Percentiles rank a stretch among this genome's conserved stretches.
phyloP scores from a whole-genome alignment of 148 eudicot species.

The Rheum nobile region DNA sequence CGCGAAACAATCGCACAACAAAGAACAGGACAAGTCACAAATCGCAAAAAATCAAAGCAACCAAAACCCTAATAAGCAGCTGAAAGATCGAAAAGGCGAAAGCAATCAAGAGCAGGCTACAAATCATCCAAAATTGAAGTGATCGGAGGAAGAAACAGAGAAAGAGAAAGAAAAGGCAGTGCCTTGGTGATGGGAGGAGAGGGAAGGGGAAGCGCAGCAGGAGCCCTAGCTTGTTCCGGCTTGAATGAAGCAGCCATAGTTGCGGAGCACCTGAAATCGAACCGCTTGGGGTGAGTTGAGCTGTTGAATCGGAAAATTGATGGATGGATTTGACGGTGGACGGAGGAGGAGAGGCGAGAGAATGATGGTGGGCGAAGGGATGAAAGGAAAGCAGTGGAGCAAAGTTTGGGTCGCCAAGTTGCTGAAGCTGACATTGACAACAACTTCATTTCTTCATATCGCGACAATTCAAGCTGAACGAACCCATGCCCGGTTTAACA shows the following conservation, averaged over 20 bases:
- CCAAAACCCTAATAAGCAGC: not conserved
- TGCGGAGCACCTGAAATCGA: conserved; percentile 12
- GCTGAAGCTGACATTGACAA: conserved; percentile 6
- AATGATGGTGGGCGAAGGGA: not conserved
- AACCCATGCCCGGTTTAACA: too few species aligned
- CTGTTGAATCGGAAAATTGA: not conserved
- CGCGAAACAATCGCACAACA: not conserved
- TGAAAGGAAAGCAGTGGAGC: not conserved
- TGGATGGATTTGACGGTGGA: conserved; percentile 7
- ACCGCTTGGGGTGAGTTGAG: conserved; percentile 2
- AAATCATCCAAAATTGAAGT: not conserved
- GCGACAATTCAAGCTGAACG: too few species aligned
- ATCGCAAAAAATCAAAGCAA: not conserved
- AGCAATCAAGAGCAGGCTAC: not conserved
- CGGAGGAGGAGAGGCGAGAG: not conserved
- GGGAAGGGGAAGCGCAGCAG: conserved; percentile 50
- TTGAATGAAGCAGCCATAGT: conserved; percentile 43
- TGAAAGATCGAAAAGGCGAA: not conserved
- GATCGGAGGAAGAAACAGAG: not conserved
- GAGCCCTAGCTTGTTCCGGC: conserved; percentile 70
- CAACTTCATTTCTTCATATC: not conserved
- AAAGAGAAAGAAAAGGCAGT: not conserved
- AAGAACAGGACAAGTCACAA: not conserved
- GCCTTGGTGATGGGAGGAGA: conserved; percentile 55
- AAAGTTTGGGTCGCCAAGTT: not conserved